Percentiles rank a stretch among this genome's conserved stretches.
Conservation (phyloP, 345 rosid species). For the Euphorbia tirucalli region DNA sequence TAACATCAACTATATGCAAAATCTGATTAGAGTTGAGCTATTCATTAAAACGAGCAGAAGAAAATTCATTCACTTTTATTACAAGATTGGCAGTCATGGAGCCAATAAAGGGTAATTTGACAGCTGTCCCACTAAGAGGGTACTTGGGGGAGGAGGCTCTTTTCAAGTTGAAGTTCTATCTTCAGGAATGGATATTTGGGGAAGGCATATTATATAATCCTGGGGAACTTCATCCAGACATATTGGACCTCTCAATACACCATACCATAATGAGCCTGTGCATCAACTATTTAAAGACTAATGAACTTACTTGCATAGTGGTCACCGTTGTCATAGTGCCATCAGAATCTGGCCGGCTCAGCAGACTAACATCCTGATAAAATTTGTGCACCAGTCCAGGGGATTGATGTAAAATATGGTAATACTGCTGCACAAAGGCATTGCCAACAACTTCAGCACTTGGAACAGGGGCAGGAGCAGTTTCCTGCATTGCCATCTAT, state of each 20-base stretch:
- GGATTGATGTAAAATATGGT: constrained; percentile 38
- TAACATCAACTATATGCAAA: neutral
- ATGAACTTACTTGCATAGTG: constrained; percentile 47
- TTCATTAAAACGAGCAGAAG: neutral
- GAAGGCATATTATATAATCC: neutral
- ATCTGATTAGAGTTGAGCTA: neutral
- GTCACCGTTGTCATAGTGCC: constrained; percentile 51
- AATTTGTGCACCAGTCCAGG: constrained; percentile 48
- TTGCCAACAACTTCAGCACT: constrained; percentile 44
- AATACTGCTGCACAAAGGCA: constrained; percentile 58
- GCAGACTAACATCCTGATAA: constrained; percentile 53
- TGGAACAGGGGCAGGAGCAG: constrained; percentile 42
- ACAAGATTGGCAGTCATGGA: neutral
- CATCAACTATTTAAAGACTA: neutral
- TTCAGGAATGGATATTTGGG: neutral
- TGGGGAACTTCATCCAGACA: neutral
- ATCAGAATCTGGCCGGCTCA: constrained; percentile 48
- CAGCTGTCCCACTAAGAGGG: too few relatives aligned
- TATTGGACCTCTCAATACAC: neutral
- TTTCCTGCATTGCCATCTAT: constrained; percentile 64
- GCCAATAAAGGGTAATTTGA: neutral
- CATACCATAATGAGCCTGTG: neutral
- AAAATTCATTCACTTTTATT: neutral
- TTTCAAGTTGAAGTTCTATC: neutral
- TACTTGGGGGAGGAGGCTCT: too few relatives aligned